Evolutionary conservation across 805 yeast genomes (phyloP).

Genomic region (Pichia scutulata): DNA sequence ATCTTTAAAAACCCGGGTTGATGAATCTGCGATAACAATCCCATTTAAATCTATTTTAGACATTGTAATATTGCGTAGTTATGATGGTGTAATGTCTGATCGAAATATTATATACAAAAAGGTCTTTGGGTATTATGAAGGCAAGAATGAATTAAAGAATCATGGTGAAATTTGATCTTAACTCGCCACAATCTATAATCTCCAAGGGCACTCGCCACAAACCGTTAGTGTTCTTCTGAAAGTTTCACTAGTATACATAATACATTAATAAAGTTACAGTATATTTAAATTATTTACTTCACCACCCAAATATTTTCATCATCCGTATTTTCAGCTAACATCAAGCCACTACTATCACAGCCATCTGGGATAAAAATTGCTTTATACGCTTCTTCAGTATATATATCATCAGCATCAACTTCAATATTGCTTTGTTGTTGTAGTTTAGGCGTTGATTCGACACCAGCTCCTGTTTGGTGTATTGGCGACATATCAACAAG

Average conservation of each 20-base stretch:
- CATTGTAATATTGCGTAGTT: neutral
- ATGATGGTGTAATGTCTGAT: too few species aligned
- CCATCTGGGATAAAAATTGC: neutral
- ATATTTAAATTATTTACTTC: neutral
- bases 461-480: neutral
- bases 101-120: neutral
- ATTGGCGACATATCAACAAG: too few species aligned
- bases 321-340: slow-evolving; percentile 7
- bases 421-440: neutral
- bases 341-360: slow-evolving; percentile 1
- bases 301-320: slow-evolving; percentile 2
- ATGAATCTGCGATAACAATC: slow-evolving; percentile 22
- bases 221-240: neutral
- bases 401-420: neutral
- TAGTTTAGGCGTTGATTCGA: neutral
- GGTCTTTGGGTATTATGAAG: neutral
- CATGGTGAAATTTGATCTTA: neutral
- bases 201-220: neutral
- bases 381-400: neutral
- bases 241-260: too few species aligned
- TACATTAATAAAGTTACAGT: too few species aligned
- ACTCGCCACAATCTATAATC: neutral
- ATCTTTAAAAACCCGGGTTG: slow-evolving; percentile 61
- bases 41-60: slow-evolving; percentile 10
- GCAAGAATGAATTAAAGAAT: neutral